These are phyloP conservation scores for Cladosporium phlei DNA, from an alignment of 2,329 filamentous ascomycete genomes.

Conservation along the genomic window DNA sequence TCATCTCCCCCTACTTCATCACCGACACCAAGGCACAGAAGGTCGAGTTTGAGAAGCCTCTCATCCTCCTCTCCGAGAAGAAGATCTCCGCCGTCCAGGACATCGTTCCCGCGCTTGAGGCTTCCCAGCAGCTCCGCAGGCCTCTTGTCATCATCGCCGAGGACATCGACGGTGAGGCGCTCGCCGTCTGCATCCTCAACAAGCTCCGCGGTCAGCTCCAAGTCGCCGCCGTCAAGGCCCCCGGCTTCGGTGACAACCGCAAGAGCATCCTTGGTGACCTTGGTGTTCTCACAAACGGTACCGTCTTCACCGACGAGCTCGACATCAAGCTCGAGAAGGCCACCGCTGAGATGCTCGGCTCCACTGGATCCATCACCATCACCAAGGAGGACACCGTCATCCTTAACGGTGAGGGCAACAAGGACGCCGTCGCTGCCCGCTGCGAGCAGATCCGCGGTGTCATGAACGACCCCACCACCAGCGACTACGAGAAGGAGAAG, in stretches of 20 bases:
- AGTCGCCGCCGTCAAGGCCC: conserved; percentile 97
- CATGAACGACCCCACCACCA: conserved; percentile 87
- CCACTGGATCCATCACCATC: conserved; percentile 97
- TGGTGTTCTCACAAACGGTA: conserved; percentile 90
- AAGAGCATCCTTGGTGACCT: conserved; percentile 99
- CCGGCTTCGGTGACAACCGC: conserved; percentile 99
- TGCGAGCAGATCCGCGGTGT: conserved; percentile 99
- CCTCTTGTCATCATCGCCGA: conserved; percentile 98
- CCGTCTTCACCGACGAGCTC: conserved; percentile 96
- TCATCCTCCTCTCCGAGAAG: conserved; percentile 98
- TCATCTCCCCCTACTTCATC: conserved; percentile 99
- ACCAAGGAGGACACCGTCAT: conserved; percentile 99
- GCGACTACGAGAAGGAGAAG: conserved; percentile 99
- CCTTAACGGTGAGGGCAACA: conserved; percentile 92
- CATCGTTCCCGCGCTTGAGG: conserved; percentile 96
- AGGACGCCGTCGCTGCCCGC: conserved; percentile 87
- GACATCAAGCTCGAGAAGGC: conserved; percentile 99
- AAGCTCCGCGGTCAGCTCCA: conserved; percentile 99
- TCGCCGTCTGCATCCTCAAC: conserved; percentile 98
- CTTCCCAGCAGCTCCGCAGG: conserved; percentile 89
- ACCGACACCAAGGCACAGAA: conserved; percentile 98
- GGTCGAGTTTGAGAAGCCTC: conserved; percentile 98
- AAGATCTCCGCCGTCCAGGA: conserved; percentile 99
- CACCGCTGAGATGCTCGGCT: conserved; percentile 90
- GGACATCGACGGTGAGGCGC: conserved; percentile 97